Conservation (phyloP, 2,329 filamentous ascomycete species). For the Stagonosporopsis rhizophila region DNA sequence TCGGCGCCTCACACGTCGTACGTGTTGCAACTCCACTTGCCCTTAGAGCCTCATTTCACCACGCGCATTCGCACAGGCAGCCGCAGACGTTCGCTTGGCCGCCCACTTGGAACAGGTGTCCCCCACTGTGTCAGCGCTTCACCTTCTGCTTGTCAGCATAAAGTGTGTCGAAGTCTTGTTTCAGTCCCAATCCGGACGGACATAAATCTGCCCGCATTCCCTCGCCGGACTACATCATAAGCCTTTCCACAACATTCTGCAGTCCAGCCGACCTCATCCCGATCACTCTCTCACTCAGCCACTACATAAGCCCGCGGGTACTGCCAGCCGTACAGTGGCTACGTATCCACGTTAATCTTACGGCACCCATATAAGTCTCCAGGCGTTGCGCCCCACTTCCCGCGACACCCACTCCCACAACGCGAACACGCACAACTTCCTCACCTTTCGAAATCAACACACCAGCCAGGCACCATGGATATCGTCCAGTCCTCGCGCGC, state of each 20-base stretch:
- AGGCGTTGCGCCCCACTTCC: slow-evolving; percentile 19
- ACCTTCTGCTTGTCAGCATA: slow-evolving; percentile 16
- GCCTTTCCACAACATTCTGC: slow-evolving; percentile 17
- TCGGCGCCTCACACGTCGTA: slow-evolving; percentile 32
- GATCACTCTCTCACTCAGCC: slow-evolving; percentile 7
- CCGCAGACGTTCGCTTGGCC: slow-evolving; percentile 19
- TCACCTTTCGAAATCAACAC: slow-evolving; percentile 18
- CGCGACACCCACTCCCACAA: slow-evolving; percentile 17
- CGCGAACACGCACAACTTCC: slow-evolving; percentile 17
- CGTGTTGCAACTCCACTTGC: slow-evolving; percentile 26
- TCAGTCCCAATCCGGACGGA: slow-evolving; percentile 19
- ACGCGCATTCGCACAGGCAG: slow-evolving; percentile 16
- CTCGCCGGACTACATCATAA: slow-evolving; percentile 19
- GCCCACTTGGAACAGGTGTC: slow-evolving; percentile 23
- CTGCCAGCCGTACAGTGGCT: slow-evolving; percentile 7
- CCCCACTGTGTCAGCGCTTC: slow-evolving; percentile 17
- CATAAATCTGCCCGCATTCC: slow-evolving; percentile 17
- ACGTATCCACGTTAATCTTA: slow-evolving; percentile 17
- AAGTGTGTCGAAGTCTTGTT: slow-evolving; percentile 20
- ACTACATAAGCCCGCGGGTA: slow-evolving; percentile 12
- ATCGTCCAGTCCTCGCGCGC: slow-evolving; percentile 41
- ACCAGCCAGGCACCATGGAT: slow-evolving; percentile 32
- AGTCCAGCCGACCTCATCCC: slow-evolving; percentile 21
- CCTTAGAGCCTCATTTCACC: slow-evolving; percentile 21
- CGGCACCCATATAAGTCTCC: slow-evolving; percentile 19